Evolutionary conservation across 2,329 filamentous ascomycete genomes (phyloP).

Genomic region (Polytolypa hystricis): DNA sequence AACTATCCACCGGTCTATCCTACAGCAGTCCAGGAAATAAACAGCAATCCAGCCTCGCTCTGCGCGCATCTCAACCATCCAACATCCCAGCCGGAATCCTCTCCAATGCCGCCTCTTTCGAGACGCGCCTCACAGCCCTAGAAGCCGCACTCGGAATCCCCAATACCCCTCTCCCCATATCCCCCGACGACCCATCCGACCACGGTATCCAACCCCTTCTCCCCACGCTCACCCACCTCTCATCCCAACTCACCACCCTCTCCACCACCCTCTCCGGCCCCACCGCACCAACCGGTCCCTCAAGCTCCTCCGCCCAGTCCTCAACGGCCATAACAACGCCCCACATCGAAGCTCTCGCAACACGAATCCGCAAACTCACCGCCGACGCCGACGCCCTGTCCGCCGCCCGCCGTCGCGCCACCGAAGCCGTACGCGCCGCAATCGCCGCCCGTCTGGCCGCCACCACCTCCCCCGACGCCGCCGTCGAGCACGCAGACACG

Average conservation of each 20-base stretch:
- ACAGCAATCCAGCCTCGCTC: constrained; percentile 7
- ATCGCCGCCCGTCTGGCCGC: constrained; percentile 28
- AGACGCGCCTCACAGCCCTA: constrained; percentile 64
- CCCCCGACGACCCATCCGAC: constrained; percentile 40
- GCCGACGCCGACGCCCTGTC: constrained; percentile 35
- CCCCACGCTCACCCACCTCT: constrained; percentile 67
- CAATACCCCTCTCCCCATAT: constrained; percentile 50
- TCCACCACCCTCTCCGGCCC: constrained; percentile 37
- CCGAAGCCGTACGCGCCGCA: constrained; percentile 31
- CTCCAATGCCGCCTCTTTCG: constrained; percentile 76
- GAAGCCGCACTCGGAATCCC: constrained; percentile 74
- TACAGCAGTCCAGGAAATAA: constrained; percentile 1
- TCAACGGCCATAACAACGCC: constrained; percentile 26
- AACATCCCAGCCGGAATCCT: constrained; percentile 43
- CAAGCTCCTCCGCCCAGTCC: constrained; percentile 13
- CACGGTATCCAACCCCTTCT: constrained; percentile 54
- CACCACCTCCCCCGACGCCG: constrained; percentile 25
- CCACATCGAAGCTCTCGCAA: constrained; percentile 33
- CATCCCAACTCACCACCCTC: constrained; percentile 68
- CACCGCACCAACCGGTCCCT: constrained; percentile 19
- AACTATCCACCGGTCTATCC: constrained; percentile 15
- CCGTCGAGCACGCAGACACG: constrained; percentile 21
- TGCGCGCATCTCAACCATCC: constrained; percentile 8
- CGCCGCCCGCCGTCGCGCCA: constrained; percentile 31
- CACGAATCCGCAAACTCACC: constrained; percentile 33